Evolutionary conservation across 2,329 filamentous ascomycete genomes (phyloP), one percentile per base, ranked within the genome.

Genomic region (Thielaviopsis musarum): DNA sequence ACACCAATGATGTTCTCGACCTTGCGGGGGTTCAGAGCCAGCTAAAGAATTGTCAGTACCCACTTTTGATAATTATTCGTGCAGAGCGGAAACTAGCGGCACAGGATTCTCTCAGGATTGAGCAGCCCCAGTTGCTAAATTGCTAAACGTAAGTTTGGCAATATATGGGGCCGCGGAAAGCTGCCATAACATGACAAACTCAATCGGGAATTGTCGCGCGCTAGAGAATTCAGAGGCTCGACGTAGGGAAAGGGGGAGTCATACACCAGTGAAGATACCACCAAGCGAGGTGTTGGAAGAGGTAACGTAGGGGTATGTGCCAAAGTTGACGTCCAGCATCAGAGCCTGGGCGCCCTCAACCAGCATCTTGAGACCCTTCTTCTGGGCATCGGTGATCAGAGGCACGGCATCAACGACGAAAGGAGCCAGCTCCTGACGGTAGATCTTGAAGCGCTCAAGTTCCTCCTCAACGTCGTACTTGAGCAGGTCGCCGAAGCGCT

Each of bases 391-490:
- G 60, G 76, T 72, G 66, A 89, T 80, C 58, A 86, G 79, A 48
- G 79, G 75, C 28, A 87, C 77, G 62, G 81, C 82, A 66, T 91
- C 86, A 62, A 88, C 75, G 62, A 83, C 77, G 64, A 80, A 86
- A 22, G 76, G 74, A 52, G 74, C 74, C 26, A 88, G 74, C 66
- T 75, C 75, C 61, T 72, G 69, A 28, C 81, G 76, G 68, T 82
- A 82, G 41, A 74, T 73, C 67, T 80, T 75, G 71, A 84, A 87
- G 49, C 74, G 73, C 19, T 68, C 69, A 63, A 90, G 77, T 72
- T 90, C 86, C 38, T 82, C 81, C 64, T 90, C 84, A 6, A 84
- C 76, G 63, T 89, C 82, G 68, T 81, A 80, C 64, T 81, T 68
- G 59, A 85, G 70, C 26, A 87, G 70, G 64, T 85, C 79, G 7